Base-by-base conservation (phyloP, 208 protist species). In the Leishmania aethiopica region DNA sequence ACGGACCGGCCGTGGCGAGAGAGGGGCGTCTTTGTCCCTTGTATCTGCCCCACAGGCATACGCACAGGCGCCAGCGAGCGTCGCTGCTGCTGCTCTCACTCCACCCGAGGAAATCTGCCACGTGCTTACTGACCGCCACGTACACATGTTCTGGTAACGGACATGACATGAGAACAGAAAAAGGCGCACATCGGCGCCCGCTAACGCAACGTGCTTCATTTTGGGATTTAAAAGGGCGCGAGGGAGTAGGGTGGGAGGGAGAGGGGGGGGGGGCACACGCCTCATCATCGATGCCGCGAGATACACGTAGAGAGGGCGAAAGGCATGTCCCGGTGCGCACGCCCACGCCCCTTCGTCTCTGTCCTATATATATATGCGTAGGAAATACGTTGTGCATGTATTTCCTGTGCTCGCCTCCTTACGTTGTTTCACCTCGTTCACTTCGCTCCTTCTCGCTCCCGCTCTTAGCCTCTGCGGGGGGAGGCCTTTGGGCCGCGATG, bases 81-180 rank as follows among this genome's bases (percentile, higher is more conserved):
- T 66, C n/a, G 13, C 32, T 42, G 62, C 62, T 69, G 62, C 62
- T 69, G 25, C 62, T 40, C 28, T 69, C 17, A 69, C n/a, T 28
- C 19, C 25, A 28, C 28, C 19, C 28, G 32, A 69, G 62, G 28
- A 69, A 69, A 69, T 42, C 8, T 17, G 32, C 15, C 32, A 13
- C 32, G 13, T 4, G 62, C 62, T 55, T 74, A 19, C 42, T 8
- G 42, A 53, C 45, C 15, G 40, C n/a, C 19, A n/a, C 51, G 17
- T 17, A 19, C 72, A 51, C 47, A 42, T 28, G 32, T n/a, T 77
- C 51, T 77, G 51, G 72, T 77, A 77, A 77, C 72, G 3, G 72
- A 77, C 19, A n/a, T 15, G 51, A 19, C 7, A 17, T 25, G 13
- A 67, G 60, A 40, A 37, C 0, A 35, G n/a, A 66, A 10, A 67